phyloP scores from a whole-genome alignment of 768 basidiomycete species.

The Hemileccinum impolitum region DNA sequence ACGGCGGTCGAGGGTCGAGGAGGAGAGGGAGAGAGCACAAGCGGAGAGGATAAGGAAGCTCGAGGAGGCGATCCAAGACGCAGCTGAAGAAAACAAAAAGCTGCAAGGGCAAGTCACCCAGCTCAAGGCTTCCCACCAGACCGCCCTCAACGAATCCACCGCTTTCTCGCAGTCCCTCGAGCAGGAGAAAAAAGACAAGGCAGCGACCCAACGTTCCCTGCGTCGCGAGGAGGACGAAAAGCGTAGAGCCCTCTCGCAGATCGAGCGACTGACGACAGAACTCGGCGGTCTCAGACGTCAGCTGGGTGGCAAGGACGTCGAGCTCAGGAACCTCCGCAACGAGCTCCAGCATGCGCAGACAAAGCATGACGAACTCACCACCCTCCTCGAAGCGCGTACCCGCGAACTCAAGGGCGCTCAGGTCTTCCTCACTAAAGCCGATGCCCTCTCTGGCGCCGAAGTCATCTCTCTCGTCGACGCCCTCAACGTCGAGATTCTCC shows the following conservation, averaged over 20 bases:
- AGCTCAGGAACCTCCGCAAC: constrained; percentile 24
- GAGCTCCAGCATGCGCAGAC: constrained; percentile 26
- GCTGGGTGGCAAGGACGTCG: constrained; percentile 22
- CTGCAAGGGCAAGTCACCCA: constrained; percentile 19
- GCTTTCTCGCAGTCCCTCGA: constrained; percentile 16
- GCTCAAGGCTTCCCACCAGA: constrained; percentile 8
- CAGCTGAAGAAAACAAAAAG: constrained; percentile 14
- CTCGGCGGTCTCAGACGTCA: constrained; percentile 17
- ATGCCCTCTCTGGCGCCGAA: constrained; percentile 43
- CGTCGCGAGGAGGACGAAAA: constrained; percentile 23
- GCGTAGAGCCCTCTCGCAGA: constrained; percentile 3
- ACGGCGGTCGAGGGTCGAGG: constrained; percentile 21
- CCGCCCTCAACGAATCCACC: constrained; percentile 8
- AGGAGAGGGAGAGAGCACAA: constrained; percentile 12
- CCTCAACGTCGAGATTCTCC: constrained; percentile 48
- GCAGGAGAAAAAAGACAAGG: constrained; percentile 18
- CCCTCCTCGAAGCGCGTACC: constrained; percentile 33
- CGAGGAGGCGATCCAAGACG: constrained; percentile 5
- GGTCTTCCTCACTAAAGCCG: constrained; percentile 42
- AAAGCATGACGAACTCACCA: constrained; percentile 26
- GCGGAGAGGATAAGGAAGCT: constrained; percentile 17
- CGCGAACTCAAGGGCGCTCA: constrained; percentile 42
- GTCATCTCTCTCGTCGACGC: constrained; percentile 37
- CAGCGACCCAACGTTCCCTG: constrained; percentile 13
- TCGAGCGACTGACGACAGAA: constrained; percentile 17